Conservation (phyloP, 2,329 filamentous ascomycete genomes). For the Teratosphaeria zuluensis region DNA sequence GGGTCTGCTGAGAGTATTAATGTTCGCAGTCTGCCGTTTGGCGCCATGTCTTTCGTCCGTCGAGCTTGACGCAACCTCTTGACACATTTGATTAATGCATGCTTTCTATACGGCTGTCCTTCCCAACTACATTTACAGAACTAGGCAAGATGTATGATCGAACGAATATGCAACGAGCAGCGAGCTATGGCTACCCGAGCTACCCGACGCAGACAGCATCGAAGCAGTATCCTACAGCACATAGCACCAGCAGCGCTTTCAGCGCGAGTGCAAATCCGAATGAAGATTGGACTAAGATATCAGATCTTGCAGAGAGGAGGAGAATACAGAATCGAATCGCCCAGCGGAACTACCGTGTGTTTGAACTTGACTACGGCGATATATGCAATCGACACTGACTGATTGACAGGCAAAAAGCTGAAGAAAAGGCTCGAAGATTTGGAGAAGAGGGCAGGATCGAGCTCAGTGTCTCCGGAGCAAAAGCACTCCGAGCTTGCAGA, state of each 20-base stretch:
- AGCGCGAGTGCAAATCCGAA: slow-evolving; percentile 89
- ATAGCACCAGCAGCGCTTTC: slow-evolving; percentile 87
- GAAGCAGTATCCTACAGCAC: slow-evolving; percentile 55
- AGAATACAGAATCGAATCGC: slow-evolving; percentile 97
- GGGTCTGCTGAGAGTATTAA: slow-evolving; percentile 2
- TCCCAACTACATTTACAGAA: neutral
- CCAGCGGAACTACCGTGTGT: slow-evolving; percentile 90
- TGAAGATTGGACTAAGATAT: slow-evolving; percentile 99
- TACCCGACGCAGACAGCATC: slow-evolving; percentile 31
- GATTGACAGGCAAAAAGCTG: slow-evolving; percentile 67
- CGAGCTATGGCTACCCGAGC: slow-evolving; percentile 33
- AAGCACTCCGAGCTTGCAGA: slow-evolving; percentile 44
- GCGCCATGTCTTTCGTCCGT: neutral
- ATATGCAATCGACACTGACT: neutral
- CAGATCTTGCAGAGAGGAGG: slow-evolving; percentile 85
- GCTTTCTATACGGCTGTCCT: neutral
- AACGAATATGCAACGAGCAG: slow-evolving; percentile 35
- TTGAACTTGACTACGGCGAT: neutral
- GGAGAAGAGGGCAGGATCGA: slow-evolving; percentile 63
- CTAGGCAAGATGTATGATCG: slow-evolving; percentile 15
- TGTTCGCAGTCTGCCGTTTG: neutral
- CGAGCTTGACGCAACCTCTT: neutral
- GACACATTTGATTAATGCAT: neutral
- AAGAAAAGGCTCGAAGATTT: slow-evolving; percentile 82
- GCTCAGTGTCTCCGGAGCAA: slow-evolving; percentile 50